Base-by-base conservation (phyloP, 768 basidiomycete species). In the Mycena chlorophos region DNA sequence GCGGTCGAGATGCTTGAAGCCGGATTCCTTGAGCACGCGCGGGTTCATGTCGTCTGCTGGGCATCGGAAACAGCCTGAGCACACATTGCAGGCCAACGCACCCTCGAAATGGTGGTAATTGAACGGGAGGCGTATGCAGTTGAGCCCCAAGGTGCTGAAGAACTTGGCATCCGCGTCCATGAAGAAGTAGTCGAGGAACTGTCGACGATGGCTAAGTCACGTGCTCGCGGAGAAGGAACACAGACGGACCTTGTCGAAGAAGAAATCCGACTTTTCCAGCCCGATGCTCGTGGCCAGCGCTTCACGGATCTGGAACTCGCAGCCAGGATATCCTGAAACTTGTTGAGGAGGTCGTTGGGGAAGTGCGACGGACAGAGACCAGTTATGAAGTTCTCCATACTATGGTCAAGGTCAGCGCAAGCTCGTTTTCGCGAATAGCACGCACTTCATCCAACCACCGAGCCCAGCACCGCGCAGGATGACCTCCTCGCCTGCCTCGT, bases 381-480 rank as follows among this genome's bases (percentile, higher is more conserved):
- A 51, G 83, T 80, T 54, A 89, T 87, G 64, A 88, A 88, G 70
- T 88, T 89, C 71, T 89, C 87, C 86, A 87, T 86, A 68, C 85
- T 87, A 49, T 52, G 55, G 17, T 55, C 34, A 28, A 46, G n/a
- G 34, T 55, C 47, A 29, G 51, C 43, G 19, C 34, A 46, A n/a
- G 14, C 50, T 8, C 43, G 30, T 26, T 48, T 16, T 65, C 57
- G 57, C 56, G 63, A 13, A 46, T 27, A 42, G 14, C 5, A 80
- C 88, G 69, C 64, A 90, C 89, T 86, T 89, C 86, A 91, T 88
- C 88, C 88, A 90, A 66, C 89, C 88, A 47, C 88, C 88, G 14
- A 91, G 75, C 39, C 88, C 87, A 19, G 88, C 88, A 25, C 89
- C 89, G 13, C 83, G 76, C 47, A 88, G 74, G 53, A 86, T 76